phyloP scores from a whole-genome alignment of 208 protist genomes.

The Angomonas deanei region DNA sequence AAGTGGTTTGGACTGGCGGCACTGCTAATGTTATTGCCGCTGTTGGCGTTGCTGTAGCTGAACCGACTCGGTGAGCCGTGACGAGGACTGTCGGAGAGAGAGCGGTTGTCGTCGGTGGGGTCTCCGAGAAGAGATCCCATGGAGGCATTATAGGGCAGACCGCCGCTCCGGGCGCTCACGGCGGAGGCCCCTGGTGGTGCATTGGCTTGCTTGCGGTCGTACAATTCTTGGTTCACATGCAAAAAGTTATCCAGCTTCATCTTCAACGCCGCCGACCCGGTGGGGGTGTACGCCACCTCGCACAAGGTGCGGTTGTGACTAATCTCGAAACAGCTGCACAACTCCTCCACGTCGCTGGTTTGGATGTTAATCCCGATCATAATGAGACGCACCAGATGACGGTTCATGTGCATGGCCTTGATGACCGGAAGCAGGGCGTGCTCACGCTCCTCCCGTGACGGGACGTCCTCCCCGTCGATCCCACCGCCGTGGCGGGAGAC shows the following conservation, averaged over 20 bases:
- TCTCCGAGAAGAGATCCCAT: not conserved
- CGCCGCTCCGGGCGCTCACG: not conserved
- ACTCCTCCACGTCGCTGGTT: conserved; percentile 61
- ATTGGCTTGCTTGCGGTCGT: not conserved
- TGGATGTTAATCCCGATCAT: conserved; percentile 51
- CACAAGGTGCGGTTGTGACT: conserved; percentile 41
- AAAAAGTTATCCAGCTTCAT: conserved; percentile 67
- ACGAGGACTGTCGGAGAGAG: not conserved
- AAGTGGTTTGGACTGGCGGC: not conserved
- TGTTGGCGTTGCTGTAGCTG: not conserved
- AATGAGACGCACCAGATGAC: conserved; percentile 33
- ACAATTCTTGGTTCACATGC: conserved; percentile 26
- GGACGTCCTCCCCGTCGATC: conserved; percentile 15
- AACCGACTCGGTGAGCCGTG: not conserved
- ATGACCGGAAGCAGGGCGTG: conserved; percentile 61
- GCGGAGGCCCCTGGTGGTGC: not conserved
- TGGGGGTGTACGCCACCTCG: conserved; percentile 41
- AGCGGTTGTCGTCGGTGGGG: not conserved
- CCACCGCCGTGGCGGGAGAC: not conserved
- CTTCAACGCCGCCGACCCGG: conserved; percentile 38
- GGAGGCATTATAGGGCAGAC: not conserved
- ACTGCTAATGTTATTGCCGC: not conserved
- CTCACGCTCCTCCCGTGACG: conserved; percentile 23
- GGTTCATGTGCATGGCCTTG: conserved; percentile 41
- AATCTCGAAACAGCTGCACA: conserved; percentile 58